Conservation (phyloP, 2,329 filamentous ascomycete genomes). For the Aspergillus candidus region DNA sequence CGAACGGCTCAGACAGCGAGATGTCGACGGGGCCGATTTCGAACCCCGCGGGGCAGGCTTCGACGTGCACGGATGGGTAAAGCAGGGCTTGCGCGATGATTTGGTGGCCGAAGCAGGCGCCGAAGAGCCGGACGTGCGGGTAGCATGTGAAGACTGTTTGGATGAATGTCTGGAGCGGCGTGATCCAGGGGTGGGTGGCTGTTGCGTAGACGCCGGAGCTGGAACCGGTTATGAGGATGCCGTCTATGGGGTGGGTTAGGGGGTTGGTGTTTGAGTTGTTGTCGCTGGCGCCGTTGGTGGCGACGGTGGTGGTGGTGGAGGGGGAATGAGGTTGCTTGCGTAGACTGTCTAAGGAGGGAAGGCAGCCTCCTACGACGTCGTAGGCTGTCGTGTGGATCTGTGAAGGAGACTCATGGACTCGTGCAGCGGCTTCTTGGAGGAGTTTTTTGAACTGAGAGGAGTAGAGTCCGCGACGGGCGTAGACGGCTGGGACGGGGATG, state of each 20-base stretch:
- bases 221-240: constrained; percentile 27
- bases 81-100: constrained; percentile 18
- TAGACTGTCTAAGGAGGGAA: constrained; percentile 22
- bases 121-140: constrained; percentile 26
- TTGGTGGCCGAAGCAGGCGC: constrained; percentile 31
- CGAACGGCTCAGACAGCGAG: constrained; percentile 16
- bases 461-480: constrained; percentile 28
- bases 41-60: constrained; percentile 16
- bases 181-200: constrained; percentile 22
- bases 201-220: constrained; percentile 18
- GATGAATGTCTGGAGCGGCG: constrained; percentile 18
- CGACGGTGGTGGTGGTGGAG: neutral
- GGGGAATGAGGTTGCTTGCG: constrained; percentile 8
- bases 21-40: constrained; percentile 29
- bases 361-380: constrained; percentile 25
- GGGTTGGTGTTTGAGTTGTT: neutral
- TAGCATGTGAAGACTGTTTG: constrained; percentile 18
- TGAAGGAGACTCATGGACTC: constrained; percentile 15
- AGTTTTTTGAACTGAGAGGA: constrained; percentile 31
- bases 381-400: constrained; percentile 28
- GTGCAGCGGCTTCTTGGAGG: constrained; percentile 25
- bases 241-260: constrained; percentile 18
- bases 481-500: constrained; percentile 28
- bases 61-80: constrained; percentile 13
- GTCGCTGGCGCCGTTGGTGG: too few relatives aligned